Conservation (phyloP, 768 basidiomycete species). For the Gloeopeniophorella convolvens region DNA sequence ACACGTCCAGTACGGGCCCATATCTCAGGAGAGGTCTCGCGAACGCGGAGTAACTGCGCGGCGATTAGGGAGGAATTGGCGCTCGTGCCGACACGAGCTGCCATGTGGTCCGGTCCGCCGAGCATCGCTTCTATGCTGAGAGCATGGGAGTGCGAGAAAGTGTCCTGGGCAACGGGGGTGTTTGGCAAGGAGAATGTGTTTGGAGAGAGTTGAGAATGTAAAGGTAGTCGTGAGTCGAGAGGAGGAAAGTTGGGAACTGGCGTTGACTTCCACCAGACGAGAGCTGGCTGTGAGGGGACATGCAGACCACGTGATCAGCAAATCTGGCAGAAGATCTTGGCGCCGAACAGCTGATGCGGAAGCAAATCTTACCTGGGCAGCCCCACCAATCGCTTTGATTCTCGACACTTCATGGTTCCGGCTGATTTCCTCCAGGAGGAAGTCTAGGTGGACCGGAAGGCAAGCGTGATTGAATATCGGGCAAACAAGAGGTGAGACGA, state of each 20-base stretch:
- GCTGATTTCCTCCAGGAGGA: slow-evolving; percentile 67
- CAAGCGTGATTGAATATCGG: not conserved
- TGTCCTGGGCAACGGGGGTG: slow-evolving; percentile 71
- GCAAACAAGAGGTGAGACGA: not conserved
- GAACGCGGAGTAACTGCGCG: slow-evolving; percentile 69
- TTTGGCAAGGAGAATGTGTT: slow-evolving; percentile 67
- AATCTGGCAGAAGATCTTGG: slow-evolving; percentile 4
- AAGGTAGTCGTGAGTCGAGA: slow-evolving; percentile 62
- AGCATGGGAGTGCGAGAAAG: slow-evolving; percentile 73
- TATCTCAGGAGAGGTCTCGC: slow-evolving; percentile 76
- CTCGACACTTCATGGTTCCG: slow-evolving; percentile 62
- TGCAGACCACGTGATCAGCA: slow-evolving; percentile 11
- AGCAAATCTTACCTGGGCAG: slow-evolving; percentile 50
- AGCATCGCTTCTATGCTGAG: slow-evolving; percentile 68
- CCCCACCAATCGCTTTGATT: slow-evolving; percentile 71
- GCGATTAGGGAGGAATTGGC: slow-evolving; percentile 65
- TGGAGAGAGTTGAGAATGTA: slow-evolving; percentile 62
- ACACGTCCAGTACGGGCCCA: slow-evolving; percentile 74
- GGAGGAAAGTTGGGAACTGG: slow-evolving; percentile 66
- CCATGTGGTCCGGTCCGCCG: slow-evolving; percentile 75
- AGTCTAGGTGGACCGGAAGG: slow-evolving; percentile 38
- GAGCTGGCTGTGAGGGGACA: slow-evolving; percentile 45
- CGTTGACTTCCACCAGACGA: slow-evolving; percentile 85
- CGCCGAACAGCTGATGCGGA: slow-evolving; percentile 1
- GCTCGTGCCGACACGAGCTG: slow-evolving; percentile 65